Evolutionary conservation across 140 eudicot species (phyloP).

Genomic region (Stevia rebaudiana): DNA sequence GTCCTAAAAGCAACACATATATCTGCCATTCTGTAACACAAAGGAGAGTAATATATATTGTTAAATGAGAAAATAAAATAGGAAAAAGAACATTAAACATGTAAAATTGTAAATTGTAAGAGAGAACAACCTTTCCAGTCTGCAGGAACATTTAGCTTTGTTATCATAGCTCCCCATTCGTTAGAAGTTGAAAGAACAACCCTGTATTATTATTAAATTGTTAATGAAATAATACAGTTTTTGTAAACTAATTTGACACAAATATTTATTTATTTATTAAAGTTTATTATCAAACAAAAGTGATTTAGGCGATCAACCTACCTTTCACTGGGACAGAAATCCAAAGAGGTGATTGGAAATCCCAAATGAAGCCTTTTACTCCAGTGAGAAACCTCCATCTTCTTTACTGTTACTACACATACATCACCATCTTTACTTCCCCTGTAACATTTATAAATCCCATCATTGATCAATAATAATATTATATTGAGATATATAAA

Average conservation of each 20-base stretch:
- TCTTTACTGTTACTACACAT: conserved; percentile 76
- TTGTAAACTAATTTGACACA: background rate
- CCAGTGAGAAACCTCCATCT: conserved; percentile 80
- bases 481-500: background rate
- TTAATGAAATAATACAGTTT: background rate
- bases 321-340: conserved; percentile 99
- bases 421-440: conserved; percentile 98
- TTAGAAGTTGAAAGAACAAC: conserved; percentile 73
- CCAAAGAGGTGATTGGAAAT: conserved; percentile 56
- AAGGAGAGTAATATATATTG: background rate
- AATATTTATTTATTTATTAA: background rate
- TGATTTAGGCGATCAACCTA: conserved; percentile 14
- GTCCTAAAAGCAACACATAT: conserved; percentile 60
- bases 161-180: conserved; percentile 87
- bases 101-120: conserved; percentile 12
- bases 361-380: conserved; percentile 94
- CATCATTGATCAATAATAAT: background rate
- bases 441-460: conserved; percentile 33
- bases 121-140: conserved; percentile 88
- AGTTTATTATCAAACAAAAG: background rate
- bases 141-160: conserved; percentile 86
- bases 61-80: background rate
- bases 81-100: background rate
- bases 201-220: conserved; percentile 37
- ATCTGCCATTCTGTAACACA: conserved; percentile 89